Conservation (phyloP, 2,329 filamentous ascomycete species). For the Catunica adiposa region DNA sequence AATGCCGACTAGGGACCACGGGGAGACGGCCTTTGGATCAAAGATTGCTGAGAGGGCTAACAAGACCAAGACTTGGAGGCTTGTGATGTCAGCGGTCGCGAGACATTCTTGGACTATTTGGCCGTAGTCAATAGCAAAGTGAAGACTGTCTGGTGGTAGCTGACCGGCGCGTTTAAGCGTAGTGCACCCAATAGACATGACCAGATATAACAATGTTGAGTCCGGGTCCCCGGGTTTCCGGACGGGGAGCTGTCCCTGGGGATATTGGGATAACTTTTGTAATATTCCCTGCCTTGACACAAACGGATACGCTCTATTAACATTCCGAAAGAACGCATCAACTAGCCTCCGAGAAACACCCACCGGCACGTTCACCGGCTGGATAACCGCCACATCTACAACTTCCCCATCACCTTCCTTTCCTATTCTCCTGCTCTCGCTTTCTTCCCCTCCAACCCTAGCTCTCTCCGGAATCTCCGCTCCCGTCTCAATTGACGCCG, state of each 20-base stretch:
- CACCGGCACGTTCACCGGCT: neutral
- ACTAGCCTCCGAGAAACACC: conserved; percentile 17
- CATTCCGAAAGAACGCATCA: conserved; percentile 30
- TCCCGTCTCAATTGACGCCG: conserved; percentile 25
- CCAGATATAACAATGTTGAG: conserved; percentile 20
- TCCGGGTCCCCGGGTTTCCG: conserved; percentile 13
- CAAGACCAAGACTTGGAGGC: conserved; percentile 26
- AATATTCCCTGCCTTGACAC: conserved; percentile 24
- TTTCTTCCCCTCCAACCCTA: neutral
- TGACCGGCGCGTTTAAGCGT: conserved; percentile 29
- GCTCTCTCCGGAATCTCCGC: conserved; percentile 17
- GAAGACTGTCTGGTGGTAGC: conserved; percentile 18
- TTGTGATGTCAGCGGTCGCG: conserved; percentile 22
- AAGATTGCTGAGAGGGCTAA: conserved; percentile 29
- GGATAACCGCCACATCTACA: too few relatives aligned
- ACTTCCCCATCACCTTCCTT: too few relatives aligned
- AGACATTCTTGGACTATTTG: conserved; percentile 28
- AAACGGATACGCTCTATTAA: conserved; percentile 30
- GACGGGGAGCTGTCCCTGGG: neutral
- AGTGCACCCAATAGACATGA: conserved; percentile 31
- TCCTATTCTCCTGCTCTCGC: neutral
- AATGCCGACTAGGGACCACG: conserved; percentile 27
- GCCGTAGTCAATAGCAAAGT: conserved; percentile 24
- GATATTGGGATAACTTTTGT: conserved; percentile 18
- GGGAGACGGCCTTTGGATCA: conserved; percentile 24